Evolutionary conservation across 805 yeast genomes (phyloP).

Genomic region (Wickerhamiella lipophila): DNA sequence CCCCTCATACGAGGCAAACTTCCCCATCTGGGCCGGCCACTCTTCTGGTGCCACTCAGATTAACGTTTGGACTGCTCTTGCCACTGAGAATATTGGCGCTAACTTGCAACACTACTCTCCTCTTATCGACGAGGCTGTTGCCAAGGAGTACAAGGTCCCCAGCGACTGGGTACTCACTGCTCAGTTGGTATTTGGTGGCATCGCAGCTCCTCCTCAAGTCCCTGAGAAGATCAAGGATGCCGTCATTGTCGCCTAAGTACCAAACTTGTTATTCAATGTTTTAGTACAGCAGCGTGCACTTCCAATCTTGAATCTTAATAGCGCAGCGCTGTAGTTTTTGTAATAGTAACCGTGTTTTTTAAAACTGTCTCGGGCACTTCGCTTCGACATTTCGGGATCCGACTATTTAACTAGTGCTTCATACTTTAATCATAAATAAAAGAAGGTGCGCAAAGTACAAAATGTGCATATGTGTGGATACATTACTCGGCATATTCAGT

Average conservation of each 20-base stretch:
- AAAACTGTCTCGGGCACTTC: background rate
- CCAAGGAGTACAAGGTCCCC: constrained; percentile 33
- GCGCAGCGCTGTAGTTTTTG: constrained; percentile 1
- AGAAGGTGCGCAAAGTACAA: too few relatives aligned
- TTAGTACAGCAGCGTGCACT: background rate
- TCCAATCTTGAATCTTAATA: background rate
- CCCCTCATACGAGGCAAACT: constrained; percentile 34
- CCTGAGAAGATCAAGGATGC: constrained; percentile 8
- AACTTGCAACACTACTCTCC: constrained; percentile 44
- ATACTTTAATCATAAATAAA: too few relatives aligned
- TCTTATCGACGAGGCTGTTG: constrained; percentile 29
- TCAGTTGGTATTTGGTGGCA: constrained; percentile 41
- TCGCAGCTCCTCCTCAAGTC: constrained; percentile 6
- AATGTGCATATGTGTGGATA: background rate
- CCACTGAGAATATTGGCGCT: constrained; percentile 36
- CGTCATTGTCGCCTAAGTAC: constrained; percentile 2
- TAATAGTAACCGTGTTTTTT: background rate
- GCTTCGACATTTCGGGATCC: too few relatives aligned
- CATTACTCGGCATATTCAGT: background rate
- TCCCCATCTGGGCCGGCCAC: constrained; percentile 40
- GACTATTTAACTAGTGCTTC: too few relatives aligned
- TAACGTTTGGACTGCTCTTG: constrained; percentile 37
- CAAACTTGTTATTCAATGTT: background rate
- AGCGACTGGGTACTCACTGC: constrained; percentile 35
- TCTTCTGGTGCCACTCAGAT: constrained; percentile 38